A percentile compares a stretch with the other conserved stretches of the same genome.
These are phyloP conservation scores for Colletotrichum spaethianum DNA, from an alignment of 2,329 filamentous ascomycete genomes.

Conservation along the genomic window DNA sequence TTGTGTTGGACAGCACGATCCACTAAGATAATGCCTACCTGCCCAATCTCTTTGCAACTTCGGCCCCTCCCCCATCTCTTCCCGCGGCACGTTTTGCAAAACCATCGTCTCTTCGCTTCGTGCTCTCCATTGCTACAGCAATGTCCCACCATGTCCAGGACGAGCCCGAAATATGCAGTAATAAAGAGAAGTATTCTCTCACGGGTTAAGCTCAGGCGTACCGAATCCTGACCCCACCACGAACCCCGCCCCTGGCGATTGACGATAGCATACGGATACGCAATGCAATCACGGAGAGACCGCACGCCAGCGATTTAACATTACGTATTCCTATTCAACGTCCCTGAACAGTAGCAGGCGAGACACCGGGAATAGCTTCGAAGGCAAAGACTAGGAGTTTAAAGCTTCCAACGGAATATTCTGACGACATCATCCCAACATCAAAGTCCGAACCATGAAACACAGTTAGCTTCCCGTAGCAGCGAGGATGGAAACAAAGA, in stretches of 20 bases:
- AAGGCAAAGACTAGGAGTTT: neutral
- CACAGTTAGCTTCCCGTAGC: no score
- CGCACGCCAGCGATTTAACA: neutral
- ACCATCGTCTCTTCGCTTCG: neutral
- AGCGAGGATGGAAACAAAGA: slow-evolving; percentile 27
- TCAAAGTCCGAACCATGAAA: neutral
- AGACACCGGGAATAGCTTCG: neutral
- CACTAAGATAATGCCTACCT: neutral
- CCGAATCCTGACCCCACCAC: neutral
- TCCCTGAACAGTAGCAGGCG: neutral
- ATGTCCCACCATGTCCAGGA: neutral
- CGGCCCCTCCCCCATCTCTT: slow-evolving; percentile 10
- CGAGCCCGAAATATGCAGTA: neutral
- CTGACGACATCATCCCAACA: neutral
- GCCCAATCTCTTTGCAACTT: neutral
- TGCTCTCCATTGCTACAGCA: neutral
- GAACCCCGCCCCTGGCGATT: neutral
- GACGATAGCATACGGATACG: neutral
- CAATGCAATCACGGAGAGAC: neutral
- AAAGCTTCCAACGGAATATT: neutral
- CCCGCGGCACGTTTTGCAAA: neutral
- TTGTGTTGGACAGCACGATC: neutral
- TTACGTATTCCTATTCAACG: neutral
- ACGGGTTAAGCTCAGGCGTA: neutral
- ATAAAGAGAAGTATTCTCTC: neutral